Evolutionary conservation across 371 early-diverging fungal species (phyloP), one percentile per base, ranked within the genome.

Genomic region (Encephalitozoon romaleae): DNA sequence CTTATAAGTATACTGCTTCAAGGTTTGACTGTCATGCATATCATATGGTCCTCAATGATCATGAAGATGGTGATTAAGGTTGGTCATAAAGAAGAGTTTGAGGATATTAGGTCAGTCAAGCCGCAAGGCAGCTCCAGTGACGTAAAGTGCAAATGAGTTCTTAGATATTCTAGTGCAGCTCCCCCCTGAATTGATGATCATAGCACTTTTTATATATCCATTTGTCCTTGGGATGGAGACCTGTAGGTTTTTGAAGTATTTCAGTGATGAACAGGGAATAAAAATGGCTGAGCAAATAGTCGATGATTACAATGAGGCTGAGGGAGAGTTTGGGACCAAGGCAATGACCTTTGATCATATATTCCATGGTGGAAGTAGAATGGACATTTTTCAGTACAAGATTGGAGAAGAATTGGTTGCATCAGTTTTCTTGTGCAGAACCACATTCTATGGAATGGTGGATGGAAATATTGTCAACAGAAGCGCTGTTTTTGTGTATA

Each of bases 21-120:
- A 4, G 15, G 21, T 21, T 38, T 77, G 28, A 15, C 18, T 21
- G 5, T 53, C 6, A 42, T 77, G 45, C 78, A 77, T 72, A 41
- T 71, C 9, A 30, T 72, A 23, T 77, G 78, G 78, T 41, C 34
- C 1, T 28, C 2, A 0, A 53, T 67, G 45, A 77, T 77, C 12
- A 2, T 71, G 18, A 67, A 43, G 42, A 54, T 52, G 21, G 23
- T 38, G 26, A 54, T n/a, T 4, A 76, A 66, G n/a, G 28, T 70
- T 30, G 11, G 69, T 15, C 18, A 21, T 5, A 45, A 34, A 11
- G 15, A 26, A 23, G 70, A 76, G 39, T n/a, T 63, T 32, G 70
- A 34, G 42, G 77, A 76, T 51, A 47, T 39, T 2, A 69, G 77
- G n/a, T 71, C 72, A 9, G 26, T 38, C 9, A 70, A 47, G 49